These are phyloP conservation scores for Salvia splendens DNA, from an alignment of 257 asterid genomes.

Conservation along the genomic window DNA sequence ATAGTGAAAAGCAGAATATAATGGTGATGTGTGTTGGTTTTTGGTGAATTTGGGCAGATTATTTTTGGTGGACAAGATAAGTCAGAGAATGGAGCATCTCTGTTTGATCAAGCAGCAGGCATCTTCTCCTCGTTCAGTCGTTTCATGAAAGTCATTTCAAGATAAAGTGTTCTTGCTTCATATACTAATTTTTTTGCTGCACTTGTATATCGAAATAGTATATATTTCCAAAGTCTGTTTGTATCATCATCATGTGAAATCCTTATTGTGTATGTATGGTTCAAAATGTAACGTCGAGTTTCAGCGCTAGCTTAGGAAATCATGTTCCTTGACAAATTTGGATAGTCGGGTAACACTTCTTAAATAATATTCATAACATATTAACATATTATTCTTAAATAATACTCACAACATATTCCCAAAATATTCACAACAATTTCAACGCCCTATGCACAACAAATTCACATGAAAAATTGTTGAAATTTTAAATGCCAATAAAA, in stretches of 20 bases:
- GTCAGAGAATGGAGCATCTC: slow-evolving; percentile 54
- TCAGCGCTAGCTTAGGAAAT: not conserved
- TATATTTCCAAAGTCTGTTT: not conserved
- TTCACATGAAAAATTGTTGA: no score
- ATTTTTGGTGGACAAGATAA: slow-evolving; percentile 66
- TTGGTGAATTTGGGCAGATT: slow-evolving; percentile 42
- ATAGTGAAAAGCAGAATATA: not conserved
- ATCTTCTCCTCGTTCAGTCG: slow-evolving; percentile 80
- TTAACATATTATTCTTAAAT: no score
- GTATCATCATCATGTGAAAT: not conserved
- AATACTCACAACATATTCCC: no score
- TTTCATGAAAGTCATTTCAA: slow-evolving; percentile 85
- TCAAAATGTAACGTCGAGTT: not conserved
- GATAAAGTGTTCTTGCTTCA: slow-evolving; percentile 36
- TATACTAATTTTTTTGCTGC: not conserved
- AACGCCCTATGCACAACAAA: no score
- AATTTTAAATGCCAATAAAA: no score
- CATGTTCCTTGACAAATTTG: not conserved
- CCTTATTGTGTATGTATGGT: not conserved
- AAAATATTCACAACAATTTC: no score
- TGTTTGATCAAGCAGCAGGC: slow-evolving; percentile 80
- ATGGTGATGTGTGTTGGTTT: not conserved
- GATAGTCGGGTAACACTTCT: no score
- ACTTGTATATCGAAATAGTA: not conserved
- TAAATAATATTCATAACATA: no score